Conservation (phyloP, 2,329 filamentous ascomycete species). For the Pseudogymnoascus pannorum region DNA sequence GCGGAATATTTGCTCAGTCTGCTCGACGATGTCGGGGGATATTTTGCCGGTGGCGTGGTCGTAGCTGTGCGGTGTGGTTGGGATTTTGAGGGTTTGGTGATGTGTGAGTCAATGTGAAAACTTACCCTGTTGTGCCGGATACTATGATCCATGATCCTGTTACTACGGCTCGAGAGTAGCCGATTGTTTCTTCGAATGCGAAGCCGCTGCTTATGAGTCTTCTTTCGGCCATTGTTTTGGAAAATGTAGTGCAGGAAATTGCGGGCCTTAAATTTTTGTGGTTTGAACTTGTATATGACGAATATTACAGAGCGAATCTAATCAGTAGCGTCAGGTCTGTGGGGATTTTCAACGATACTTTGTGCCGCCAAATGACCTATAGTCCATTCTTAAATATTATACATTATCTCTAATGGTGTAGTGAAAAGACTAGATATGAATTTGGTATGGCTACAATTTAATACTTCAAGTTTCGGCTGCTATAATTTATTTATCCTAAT, state of each 20-base stretch:
- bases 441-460: not conserved
- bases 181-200: constrained; percentile 45
- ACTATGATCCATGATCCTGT: constrained; percentile 45
- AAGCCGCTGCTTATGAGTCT: constrained; percentile 31
- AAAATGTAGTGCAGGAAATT: not conserved
- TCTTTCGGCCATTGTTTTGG: constrained; percentile 1
- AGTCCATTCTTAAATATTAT: not conserved
- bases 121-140: constrained; percentile 47
- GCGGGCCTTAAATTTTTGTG: too few species aligned
- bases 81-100: not conserved
- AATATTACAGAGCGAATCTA: not conserved
- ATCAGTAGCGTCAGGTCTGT: not conserved
- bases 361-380: not conserved
- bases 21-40: constrained; percentile 38
- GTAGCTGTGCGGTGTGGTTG: constrained; percentile 33
- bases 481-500: not conserved
- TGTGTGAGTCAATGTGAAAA: not conserved
- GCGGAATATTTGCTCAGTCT: constrained; percentile 42
- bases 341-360: not conserved
- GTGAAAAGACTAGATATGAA: not conserved
- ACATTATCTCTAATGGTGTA: not conserved
- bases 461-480: not conserved
- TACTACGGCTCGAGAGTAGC: constrained; percentile 48
- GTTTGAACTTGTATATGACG: not conserved
- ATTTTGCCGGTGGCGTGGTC: constrained; percentile 42